Evolutionary conservation across 2,329 filamentous ascomycete genomes (phyloP).

Genomic region (Aspergillus sp.): DNA sequence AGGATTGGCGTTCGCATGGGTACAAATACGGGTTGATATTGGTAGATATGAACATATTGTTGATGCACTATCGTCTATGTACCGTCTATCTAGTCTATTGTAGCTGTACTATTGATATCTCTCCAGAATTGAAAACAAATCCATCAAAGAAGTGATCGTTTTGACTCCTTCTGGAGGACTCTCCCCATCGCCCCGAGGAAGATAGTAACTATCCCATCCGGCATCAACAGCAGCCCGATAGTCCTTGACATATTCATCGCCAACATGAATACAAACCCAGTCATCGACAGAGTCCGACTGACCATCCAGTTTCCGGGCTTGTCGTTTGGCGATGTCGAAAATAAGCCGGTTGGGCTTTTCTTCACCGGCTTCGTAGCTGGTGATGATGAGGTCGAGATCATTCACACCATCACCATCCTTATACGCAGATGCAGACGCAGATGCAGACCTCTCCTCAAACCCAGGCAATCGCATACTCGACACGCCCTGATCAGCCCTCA

Average conservation of each 20-base stretch:
- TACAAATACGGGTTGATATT: too few species aligned
- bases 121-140: conserved; percentile 16
- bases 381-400: conserved; percentile 42
- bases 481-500: conserved; percentile 25
- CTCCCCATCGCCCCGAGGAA: conserved; percentile 17
- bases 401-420: conserved; percentile 3
- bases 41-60: too few species aligned
- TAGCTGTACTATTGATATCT: not conserved
- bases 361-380: conserved; percentile 43
- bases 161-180: conserved; percentile 3
- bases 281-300: conserved; percentile 4
- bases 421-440: not conserved
- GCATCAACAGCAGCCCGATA: conserved; percentile 32
- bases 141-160: conserved; percentile 18
- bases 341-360: conserved; percentile 40
- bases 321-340: conserved; percentile 33
- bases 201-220: conserved; percentile 34
- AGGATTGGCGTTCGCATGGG: not conserved
- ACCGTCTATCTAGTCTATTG: too few species aligned
- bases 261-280: conserved; percentile 38
- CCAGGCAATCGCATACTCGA: conserved; percentile 21
- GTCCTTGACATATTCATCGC: conserved; percentile 41
- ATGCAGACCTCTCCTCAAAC: conserved; percentile 10
- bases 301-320: conserved; percentile 17
- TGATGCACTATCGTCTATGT: too few species aligned